Conservation (phyloP, 257 asterid species). For the Buddleja alternifolia region DNA sequence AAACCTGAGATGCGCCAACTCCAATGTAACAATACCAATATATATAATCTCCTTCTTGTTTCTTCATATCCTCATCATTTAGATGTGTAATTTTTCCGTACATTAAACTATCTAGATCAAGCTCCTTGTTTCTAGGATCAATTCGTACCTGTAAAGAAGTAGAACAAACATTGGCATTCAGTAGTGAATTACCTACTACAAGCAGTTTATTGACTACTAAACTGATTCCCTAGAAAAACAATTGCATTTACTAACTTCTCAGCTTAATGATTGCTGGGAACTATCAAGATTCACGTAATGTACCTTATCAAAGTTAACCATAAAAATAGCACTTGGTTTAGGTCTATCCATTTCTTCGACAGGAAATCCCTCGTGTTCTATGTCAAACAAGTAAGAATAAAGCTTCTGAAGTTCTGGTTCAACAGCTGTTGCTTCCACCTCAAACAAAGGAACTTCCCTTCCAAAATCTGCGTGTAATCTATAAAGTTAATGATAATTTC, state of each 20-base stretch:
- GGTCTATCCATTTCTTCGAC: slow-evolving; percentile 81
- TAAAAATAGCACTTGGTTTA: slow-evolving; percentile 83
- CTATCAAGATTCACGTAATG: slow-evolving; percentile 30
- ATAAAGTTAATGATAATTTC: slow-evolving; percentile 33
- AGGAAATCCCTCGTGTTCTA: slow-evolving; percentile 62
- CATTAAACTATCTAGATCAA: slow-evolving; percentile 88
- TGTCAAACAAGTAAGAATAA: slow-evolving; percentile 82
- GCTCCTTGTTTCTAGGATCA: slow-evolving; percentile 90
- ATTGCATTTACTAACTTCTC: slow-evolving; percentile 13
- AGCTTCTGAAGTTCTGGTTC: slow-evolving; percentile 93
- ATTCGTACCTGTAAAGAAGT: slow-evolving; percentile 65
- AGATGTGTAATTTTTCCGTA: slow-evolving; percentile 61
- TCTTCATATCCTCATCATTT: slow-evolving; percentile 85
- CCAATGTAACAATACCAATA: slow-evolving; percentile 91
- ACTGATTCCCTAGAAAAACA: slow-evolving; percentile 22
- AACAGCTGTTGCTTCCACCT: slow-evolving; percentile 88
- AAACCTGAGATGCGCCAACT: slow-evolving; percentile 98
- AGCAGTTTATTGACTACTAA: slow-evolving; percentile 21
- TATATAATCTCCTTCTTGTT: slow-evolving; percentile 92
- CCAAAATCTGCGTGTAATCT: slow-evolving; percentile 84
- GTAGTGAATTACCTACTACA: slow-evolving; percentile 12
- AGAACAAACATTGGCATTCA: not conserved
- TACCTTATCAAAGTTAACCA: slow-evolving; percentile 95
- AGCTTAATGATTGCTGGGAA: slow-evolving; percentile 6
- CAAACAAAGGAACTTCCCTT: slow-evolving; percentile 92